Percentiles rank a stretch among this genome's conserved stretches.
Conservation (phyloP, 768 basidiomycete genomes). For the Naganishia friedmannii region DNA sequence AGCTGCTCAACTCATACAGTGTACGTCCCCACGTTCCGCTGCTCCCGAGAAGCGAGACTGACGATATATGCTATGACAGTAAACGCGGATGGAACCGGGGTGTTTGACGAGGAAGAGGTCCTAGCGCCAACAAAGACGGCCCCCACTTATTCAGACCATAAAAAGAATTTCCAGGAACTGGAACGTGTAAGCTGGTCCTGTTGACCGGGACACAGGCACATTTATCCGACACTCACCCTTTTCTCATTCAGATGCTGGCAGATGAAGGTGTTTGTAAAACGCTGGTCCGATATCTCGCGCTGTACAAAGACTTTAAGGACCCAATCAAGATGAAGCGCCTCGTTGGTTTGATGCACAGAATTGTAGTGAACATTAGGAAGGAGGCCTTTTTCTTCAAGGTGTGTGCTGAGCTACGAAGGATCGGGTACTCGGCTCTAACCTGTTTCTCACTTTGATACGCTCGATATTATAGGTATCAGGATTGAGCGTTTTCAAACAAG, state of each 20-base stretch:
- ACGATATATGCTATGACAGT: not conserved
- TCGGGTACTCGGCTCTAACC: not conserved
- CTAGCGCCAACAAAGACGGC: constrained; percentile 59
- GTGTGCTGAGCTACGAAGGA: constrained; percentile 41
- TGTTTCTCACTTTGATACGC: constrained; percentile 27
- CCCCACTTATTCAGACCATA: constrained; percentile 69
- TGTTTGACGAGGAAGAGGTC: constrained; percentile 61
- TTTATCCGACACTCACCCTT: not conserved
- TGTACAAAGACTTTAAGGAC: constrained; percentile 70
- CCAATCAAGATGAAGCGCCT: constrained; percentile 85
- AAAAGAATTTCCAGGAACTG: constrained; percentile 87
- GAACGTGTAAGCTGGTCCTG: constrained; percentile 65
- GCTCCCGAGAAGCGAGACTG: not conserved
- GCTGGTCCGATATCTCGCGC: constrained; percentile 50
- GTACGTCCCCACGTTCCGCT: constrained; percentile 34
- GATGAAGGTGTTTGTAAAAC: constrained; percentile 80
- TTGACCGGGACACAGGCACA: not conserved
- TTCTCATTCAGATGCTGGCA: constrained; percentile 73
- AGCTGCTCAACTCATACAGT: constrained; percentile 49
- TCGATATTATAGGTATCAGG: constrained; percentile 69
- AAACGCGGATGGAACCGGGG: constrained; percentile 48
- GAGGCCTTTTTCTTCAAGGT: constrained; percentile 97
- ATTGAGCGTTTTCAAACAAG: constrained; percentile 78
- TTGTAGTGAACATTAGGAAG: constrained; percentile 83
- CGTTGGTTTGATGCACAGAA: constrained; percentile 82